A percentile compares a stretch with the other conserved stretches of the same genome.
Conservation (phyloP, 306 rosid genomes). For the Psophocarpus tetragonolobus region DNA sequence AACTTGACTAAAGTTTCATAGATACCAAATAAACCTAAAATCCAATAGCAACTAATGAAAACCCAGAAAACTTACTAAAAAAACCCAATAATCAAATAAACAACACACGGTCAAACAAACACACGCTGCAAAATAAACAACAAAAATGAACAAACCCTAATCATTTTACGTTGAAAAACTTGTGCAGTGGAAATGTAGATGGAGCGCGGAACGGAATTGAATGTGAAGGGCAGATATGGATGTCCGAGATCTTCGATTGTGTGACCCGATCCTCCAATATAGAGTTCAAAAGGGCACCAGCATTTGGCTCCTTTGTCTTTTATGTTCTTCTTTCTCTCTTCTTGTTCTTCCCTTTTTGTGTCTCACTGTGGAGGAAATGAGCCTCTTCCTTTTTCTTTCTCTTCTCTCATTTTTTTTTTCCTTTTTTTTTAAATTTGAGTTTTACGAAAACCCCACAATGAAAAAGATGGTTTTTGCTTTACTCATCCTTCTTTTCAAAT, state of each 20-base stretch:
- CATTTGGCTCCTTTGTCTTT: slow-evolving; percentile 51
- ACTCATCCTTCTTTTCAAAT: slow-evolving; percentile 58
- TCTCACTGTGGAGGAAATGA: slow-evolving; percentile 41
- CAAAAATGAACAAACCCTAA: slow-evolving; percentile 33
- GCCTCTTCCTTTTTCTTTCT: slow-evolving; percentile 22
- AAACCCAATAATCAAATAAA: slow-evolving; percentile 3
- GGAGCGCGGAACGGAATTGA: slow-evolving; percentile 45
- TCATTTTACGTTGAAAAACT: slow-evolving; percentile 17
- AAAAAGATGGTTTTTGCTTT: slow-evolving; percentile 71
- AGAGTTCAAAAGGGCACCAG: slow-evolving; percentile 52
- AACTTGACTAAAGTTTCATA: slow-evolving; percentile 44
- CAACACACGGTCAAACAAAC: background rate
- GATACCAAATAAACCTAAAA: slow-evolving; percentile 44
- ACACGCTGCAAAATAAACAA: slow-evolving; percentile 35
- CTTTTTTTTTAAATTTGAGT: slow-evolving; percentile 24
- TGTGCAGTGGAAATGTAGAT: slow-evolving; percentile 45
- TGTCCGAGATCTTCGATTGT: slow-evolving; percentile 64
- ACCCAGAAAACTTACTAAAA: slow-evolving; percentile 36
- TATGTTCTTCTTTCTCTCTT: slow-evolving; percentile 35
- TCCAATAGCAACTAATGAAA: slow-evolving; percentile 45
- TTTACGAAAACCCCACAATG: slow-evolving; percentile 77
- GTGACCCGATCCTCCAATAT: slow-evolving; percentile 63
- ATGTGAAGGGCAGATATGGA: slow-evolving; percentile 43
- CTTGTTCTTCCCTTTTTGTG: slow-evolving; percentile 38
- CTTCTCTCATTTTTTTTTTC: background rate